Evolutionary conservation across 129 eudicot genomes (phyloP).

Genomic region (Flaveria bidentis): DNA sequence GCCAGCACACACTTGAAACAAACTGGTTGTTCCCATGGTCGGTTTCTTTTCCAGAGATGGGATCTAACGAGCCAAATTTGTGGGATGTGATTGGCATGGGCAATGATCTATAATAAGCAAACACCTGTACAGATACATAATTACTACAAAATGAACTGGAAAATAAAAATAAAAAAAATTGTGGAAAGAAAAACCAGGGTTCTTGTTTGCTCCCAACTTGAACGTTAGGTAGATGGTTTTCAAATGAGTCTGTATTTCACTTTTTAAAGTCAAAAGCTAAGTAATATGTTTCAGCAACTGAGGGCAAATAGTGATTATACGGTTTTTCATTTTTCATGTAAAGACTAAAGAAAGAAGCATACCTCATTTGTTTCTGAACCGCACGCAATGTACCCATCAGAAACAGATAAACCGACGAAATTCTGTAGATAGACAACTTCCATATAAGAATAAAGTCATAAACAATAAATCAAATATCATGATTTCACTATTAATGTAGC

Average conservation of each 20-base stretch:
- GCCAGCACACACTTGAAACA: slow-evolving; percentile 97
- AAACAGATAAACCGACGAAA: slow-evolving; percentile 56
- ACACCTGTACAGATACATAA: slow-evolving; percentile 51
- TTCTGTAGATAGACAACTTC: slow-evolving; percentile 32
- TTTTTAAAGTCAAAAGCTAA: slow-evolving; percentile 13
- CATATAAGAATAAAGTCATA: background rate
- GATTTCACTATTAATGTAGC: background rate
- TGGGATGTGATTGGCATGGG: slow-evolving; percentile 93
- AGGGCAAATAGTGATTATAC: background rate
- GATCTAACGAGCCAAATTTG: slow-evolving; percentile 80
- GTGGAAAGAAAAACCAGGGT: too few relatives aligned
- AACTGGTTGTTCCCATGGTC: slow-evolving; percentile 77
- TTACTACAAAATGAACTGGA: background rate
- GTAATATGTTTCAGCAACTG: background rate
- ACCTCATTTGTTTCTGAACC: slow-evolving; percentile 57
- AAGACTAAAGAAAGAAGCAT: background rate
- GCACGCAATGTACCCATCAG: slow-evolving; percentile 53
- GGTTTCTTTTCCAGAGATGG: slow-evolving; percentile 77
- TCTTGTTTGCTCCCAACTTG: too few relatives aligned
- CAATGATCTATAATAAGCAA: slow-evolving; percentile 68
- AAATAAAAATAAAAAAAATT: too few relatives aligned
- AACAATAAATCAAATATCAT: background rate
- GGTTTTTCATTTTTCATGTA: too few relatives aligned
- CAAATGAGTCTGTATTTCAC: background rate
- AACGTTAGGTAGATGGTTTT: background rate